A percentile compares a stretch with the other conserved stretches of the same genome.
Conservation (phyloP, 2,329 filamentous ascomycete species). For the Phyllosticta citriasiana region DNA sequence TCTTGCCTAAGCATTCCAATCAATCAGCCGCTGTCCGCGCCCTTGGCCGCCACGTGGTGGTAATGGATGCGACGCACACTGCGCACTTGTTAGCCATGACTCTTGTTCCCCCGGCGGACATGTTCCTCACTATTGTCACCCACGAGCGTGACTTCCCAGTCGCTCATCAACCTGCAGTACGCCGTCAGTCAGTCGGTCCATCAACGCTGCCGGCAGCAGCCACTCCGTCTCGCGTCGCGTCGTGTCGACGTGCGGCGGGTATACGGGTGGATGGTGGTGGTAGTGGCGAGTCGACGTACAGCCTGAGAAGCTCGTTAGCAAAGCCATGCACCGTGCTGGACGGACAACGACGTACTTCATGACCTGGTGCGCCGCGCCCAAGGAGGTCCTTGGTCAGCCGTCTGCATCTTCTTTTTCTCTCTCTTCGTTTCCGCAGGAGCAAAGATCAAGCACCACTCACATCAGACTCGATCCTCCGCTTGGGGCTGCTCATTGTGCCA, state of each 20-base stretch:
- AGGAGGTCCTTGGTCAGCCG: slow-evolving; percentile 21
- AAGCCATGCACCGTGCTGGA: background rate
- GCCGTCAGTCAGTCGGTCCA: background rate
- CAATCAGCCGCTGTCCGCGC: slow-evolving; percentile 16
- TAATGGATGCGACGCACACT: slow-evolving; percentile 30
- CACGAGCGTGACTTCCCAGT: slow-evolving; percentile 95
- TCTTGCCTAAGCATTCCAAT: slow-evolving; percentile 62
- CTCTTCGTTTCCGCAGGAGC: background rate
- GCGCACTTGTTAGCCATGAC: slow-evolving; percentile 24
- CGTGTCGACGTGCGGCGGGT: background rate
- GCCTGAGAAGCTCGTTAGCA: slow-evolving; percentile 36
- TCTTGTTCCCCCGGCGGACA: slow-evolving; percentile 5
- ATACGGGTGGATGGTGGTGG: background rate
- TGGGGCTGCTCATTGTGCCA: slow-evolving; percentile 78
- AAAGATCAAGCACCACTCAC: slow-evolving; percentile 46
- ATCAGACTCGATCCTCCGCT: slow-evolving; percentile 93
- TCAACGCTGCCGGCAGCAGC: background rate
- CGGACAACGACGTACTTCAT: slow-evolving; percentile 58
- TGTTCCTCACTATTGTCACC: slow-evolving; percentile 80
- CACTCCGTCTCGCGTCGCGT: background rate
- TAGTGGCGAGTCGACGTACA: slow-evolving; percentile 33
- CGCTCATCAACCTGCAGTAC: slow-evolving; percentile 84
- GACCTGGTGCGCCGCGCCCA: slow-evolving; percentile 45
- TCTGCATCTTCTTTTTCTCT: slow-evolving; percentile 13
- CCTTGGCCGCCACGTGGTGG: background rate